Conservation (phyloP, 441 rosid genomes). For the Lepidium campestre region DNA sequence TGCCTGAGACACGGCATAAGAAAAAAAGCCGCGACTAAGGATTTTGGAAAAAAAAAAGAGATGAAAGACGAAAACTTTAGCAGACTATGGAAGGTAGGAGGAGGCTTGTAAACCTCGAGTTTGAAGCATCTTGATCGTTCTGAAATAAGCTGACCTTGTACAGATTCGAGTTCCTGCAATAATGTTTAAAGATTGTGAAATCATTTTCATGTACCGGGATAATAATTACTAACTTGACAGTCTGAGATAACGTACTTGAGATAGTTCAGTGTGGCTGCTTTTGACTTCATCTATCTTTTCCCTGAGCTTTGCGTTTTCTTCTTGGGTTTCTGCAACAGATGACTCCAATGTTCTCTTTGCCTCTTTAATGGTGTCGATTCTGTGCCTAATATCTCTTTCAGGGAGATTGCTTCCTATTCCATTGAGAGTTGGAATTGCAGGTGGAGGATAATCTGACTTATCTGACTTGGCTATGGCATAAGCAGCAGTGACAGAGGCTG, state of each 20-base stretch:
- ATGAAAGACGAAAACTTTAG: background rate
- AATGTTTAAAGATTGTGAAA: conserved; percentile 7
- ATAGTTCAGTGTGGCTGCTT: conserved; percentile 58
- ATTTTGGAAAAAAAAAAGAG: background rate
- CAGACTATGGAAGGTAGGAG: background rate
- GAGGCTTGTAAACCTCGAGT: conserved; percentile 60
- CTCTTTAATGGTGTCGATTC: conserved; percentile 55
- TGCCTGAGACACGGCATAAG: conserved; percentile 46
- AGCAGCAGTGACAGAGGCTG: conserved; percentile 96
- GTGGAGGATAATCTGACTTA: conserved; percentile 48
- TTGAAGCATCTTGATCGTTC: conserved; percentile 99
- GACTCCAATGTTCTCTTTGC: conserved; percentile 57
- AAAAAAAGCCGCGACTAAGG: background rate
- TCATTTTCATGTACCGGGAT: background rate
- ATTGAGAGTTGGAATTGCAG: conserved; percentile 33
- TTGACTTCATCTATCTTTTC: conserved; percentile 75
- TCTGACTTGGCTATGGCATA: conserved; percentile 90
- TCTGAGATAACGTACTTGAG: conserved; percentile 44
- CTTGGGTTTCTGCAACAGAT: conserved; percentile 48
- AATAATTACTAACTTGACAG: background rate
- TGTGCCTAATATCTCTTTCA: conserved; percentile 36
- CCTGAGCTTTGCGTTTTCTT: conserved; percentile 53
- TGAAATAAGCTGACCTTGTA: conserved; percentile 76
- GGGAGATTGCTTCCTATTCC: conserved; percentile 31
- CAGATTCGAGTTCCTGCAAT: conserved; percentile 71